These are phyloP conservation scores for Trichoderma koningii DNA, from an alignment of 2,329 filamentous ascomycete species.

Conservation along the genomic window DNA sequence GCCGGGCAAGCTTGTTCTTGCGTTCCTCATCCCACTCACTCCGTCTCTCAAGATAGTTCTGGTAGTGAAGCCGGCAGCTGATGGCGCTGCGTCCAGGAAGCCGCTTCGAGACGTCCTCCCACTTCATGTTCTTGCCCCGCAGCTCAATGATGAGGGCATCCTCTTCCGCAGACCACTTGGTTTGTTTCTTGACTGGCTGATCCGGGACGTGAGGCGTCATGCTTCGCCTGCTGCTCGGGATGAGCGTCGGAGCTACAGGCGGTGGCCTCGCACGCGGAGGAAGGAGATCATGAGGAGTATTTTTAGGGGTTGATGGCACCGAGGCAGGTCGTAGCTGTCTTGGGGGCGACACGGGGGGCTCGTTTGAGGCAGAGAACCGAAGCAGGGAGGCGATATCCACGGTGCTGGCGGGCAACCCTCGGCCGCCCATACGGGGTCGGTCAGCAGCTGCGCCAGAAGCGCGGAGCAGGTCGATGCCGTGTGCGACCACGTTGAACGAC, in stretches of 20 bases:
- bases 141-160: conserved; percentile 93
- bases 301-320: conserved; percentile 31
- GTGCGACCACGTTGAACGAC: conserved; percentile 37
- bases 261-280: conserved; percentile 33
- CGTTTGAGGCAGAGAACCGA: conserved; percentile 73
- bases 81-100: conserved; percentile 90
- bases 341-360: conserved; percentile 60
- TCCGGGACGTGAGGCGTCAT: conserved; percentile 55
- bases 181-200: conserved; percentile 87
- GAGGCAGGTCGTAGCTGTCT: conserved; percentile 35
- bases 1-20: conserved; percentile 91
- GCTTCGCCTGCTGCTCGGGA: conserved; percentile 39
- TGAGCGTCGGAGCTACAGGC: conserved; percentile 40
- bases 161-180: conserved; percentile 94
- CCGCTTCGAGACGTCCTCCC: conserved; percentile 95
- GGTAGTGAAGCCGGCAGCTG: conserved; percentile 91
- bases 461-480: conserved; percentile 36
- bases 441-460: conserved; percentile 37
- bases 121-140: conserved; percentile 90
- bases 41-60: conserved; percentile 92
- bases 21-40: conserved; percentile 97
- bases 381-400: conserved; percentile 95
- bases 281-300: conserved; percentile 32
- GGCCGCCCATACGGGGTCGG: conserved; percentile 35
- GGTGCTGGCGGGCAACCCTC: conserved; percentile 58